These are phyloP conservation scores for Juglanconis oblonga DNA, from an alignment of 2,329 filamentous ascomycete species.

Conservation along the genomic window DNA sequence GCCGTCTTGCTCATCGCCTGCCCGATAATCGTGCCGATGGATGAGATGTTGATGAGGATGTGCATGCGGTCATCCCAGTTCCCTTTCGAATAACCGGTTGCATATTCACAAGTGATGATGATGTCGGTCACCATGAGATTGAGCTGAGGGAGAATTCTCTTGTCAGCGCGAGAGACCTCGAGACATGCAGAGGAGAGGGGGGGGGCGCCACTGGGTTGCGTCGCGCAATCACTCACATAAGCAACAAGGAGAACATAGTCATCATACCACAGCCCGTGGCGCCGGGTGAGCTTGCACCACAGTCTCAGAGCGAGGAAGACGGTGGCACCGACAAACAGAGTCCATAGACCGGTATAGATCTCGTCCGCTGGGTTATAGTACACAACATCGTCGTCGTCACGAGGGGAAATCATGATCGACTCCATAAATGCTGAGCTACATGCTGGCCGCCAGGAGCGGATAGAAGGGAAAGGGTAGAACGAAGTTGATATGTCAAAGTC, in stretches of 20 bases:
- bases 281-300: conserved; percentile 33
- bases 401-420: conserved; percentile 3
- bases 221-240: conserved; percentile 29
- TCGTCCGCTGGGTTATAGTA: conserved; percentile 20
- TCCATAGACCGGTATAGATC: conserved; percentile 33
- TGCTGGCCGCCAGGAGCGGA: not conserved
- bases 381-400: conserved; percentile 8
- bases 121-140: conserved; percentile 43
- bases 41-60: conserved; percentile 46
- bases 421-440: conserved; percentile 12
- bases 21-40: conserved; percentile 34
- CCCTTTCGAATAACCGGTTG: conserved; percentile 44
- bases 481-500: not conserved
- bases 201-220: not conserved
- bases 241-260: conserved; percentile 35
- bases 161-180: not conserved
- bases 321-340: conserved; percentile 29
- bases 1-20: conserved; percentile 36
- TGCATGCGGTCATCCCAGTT: conserved; percentile 51
- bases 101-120: conserved; percentile 44
- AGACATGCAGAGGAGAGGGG: not conserved
- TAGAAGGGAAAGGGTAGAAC: not conserved
- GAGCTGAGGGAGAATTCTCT: conserved; percentile 25
- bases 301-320: conserved; percentile 30
- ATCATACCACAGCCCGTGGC: conserved; percentile 37